phyloP scores from a whole-genome alignment of 2,329 filamentous ascomycete genomes.

The Diaporthe ampelina region DNA sequence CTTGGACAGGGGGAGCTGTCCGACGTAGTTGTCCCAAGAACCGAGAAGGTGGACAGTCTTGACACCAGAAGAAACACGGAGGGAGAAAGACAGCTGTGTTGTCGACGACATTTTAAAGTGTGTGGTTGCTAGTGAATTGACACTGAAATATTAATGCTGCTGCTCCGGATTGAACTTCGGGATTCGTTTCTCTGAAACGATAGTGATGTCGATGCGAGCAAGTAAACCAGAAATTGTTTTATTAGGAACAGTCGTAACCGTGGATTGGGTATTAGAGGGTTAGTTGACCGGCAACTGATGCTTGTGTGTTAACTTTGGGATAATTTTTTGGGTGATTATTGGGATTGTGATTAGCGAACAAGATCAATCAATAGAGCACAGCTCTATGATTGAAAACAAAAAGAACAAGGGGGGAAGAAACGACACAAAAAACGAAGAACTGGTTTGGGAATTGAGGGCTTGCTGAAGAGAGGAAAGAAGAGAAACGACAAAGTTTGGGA shows the following conservation, averaged over 20 bases:
- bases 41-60: constrained; percentile 98
- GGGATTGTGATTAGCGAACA: constrained; percentile 42
- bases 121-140: constrained; percentile 51
- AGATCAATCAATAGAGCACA: constrained; percentile 52
- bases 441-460: constrained; percentile 70
- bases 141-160: constrained; percentile 53
- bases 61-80: constrained; percentile 95
- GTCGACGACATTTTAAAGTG: constrained; percentile 83
- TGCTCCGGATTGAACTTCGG: constrained; percentile 53
- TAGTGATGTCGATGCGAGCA: constrained; percentile 60
- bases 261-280: constrained; percentile 55
- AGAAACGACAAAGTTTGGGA: constrained; percentile 56
- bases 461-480: constrained; percentile 72
- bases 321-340: constrained; percentile 47
- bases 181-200: constrained; percentile 44
- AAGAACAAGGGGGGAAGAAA: constrained; percentile 53
- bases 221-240: constrained; percentile 68
- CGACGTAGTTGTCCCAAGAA: constrained; percentile 97
- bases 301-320: constrained; percentile 51
- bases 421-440: constrained; percentile 59
- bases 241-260: constrained; percentile 55
- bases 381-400: constrained; percentile 48
- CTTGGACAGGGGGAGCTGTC: constrained; percentile 94
- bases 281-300: constrained; percentile 64
- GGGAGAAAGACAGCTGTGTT: constrained; percentile 94